Evolutionary conservation across 192 early-diverging fungal genomes (phyloP), one percentile per base, ranked within the genome.

Genomic region (Coemansia erecta): DNA sequence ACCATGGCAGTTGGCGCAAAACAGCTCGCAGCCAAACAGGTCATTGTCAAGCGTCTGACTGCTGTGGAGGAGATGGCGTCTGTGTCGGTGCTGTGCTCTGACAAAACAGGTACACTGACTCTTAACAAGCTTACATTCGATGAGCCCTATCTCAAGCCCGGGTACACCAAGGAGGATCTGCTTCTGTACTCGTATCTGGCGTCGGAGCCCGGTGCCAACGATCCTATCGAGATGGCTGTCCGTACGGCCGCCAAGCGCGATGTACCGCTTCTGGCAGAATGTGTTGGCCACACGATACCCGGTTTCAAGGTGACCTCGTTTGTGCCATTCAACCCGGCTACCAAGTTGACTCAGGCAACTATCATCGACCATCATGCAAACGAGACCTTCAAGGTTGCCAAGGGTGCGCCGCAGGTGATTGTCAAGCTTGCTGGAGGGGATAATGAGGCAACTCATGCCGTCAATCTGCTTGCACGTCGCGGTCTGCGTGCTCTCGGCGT

Each of bases 401-500:
- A 97, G 82, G 94, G 94, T 63, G 94, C 94, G 22, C 94, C 94
- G 15, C 94, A 94, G 69, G 94, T 95, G 47, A 92, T 97, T 60
- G 85, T 90, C 63, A 82, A 83, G 68, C 85, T 94, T 43, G 86
- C 83, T 22, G 90, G 90, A 72, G 89, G 87, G 53, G 86, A 92
- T 73, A 85, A 88, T 62, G 89, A 92, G 48, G 94, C 92, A 12
- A 85, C 84, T 14, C 81, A 80, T 42, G 93, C 93, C 22, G 93
- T 97, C 37, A 91, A 91, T 56, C 64, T 81, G 63, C 86, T 95
- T 63, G 94, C 94, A 12, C 77, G 83, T 52, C 89, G 92, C 64
- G 93, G 94, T 67, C 85, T 94, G 53, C 91, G 95, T 68, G 92
- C 93, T 18, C 74, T 98, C n/a, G 94, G 95, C 65, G 91, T 96